phyloP scores from a whole-genome alignment of 2,329 filamentous ascomycete genomes.

The Aureobasidium subglaciale region DNA sequence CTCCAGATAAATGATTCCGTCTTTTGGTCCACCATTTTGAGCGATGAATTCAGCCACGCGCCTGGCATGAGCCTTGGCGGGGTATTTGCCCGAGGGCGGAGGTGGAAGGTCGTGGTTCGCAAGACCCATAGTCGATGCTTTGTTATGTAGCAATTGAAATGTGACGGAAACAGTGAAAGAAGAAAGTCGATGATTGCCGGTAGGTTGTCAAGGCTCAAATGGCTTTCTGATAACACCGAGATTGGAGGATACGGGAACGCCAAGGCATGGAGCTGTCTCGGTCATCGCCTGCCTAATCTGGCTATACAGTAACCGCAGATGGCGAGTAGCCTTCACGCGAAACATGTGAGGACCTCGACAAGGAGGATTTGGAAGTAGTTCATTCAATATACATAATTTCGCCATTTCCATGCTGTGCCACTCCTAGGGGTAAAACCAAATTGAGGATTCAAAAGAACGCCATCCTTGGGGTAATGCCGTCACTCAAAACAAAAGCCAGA shows the following conservation, averaged over 20 bases:
- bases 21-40: slow-evolving; percentile 53
- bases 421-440: neutral
- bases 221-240: neutral
- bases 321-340: too few species aligned
- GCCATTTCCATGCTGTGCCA: neutral
- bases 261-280: slow-evolving; percentile 5
- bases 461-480: neutral
- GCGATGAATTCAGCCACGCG: slow-evolving; percentile 75
- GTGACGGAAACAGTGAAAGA: too few species aligned
- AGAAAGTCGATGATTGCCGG: neutral
- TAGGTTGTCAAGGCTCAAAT: neutral
- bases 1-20: slow-evolving; percentile 80
- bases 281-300: slow-evolving; percentile 6
- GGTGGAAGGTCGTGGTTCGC: slow-evolving; percentile 29
- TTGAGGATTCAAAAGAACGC: neutral
- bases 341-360: neutral
- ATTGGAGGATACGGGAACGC: neutral
- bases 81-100: slow-evolving; percentile 51
- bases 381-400: slow-evolving; percentile 7
- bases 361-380: neutral
- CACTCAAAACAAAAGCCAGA: neutral
- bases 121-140: slow-evolving; percentile 18
- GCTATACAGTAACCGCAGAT: neutral
- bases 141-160: too few species aligned
- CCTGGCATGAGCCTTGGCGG: slow-evolving; percentile 78